Percentiles rank a stretch among this genome's conserved stretches.
Conservation (phyloP, 805 yeast species). For the Starmerella etchellsii region DNA sequence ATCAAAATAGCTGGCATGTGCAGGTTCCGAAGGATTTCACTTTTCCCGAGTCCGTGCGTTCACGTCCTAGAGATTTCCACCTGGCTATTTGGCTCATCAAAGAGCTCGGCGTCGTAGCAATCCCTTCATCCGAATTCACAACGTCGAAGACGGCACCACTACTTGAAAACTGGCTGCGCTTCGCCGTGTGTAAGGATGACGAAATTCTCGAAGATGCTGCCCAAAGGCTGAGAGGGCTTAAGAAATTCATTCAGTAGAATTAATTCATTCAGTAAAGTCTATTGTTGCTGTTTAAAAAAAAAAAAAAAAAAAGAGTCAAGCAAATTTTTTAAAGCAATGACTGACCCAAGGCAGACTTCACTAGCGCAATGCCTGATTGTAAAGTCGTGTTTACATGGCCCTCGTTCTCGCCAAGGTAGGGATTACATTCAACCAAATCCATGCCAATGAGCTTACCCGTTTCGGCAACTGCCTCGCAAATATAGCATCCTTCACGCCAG, state of each 20-base stretch:
- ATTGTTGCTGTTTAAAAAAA: too few relatives aligned
- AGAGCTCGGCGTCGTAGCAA: constrained; percentile 88
- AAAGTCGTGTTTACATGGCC: constrained; percentile 71
- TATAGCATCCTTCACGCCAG: constrained; percentile 81
- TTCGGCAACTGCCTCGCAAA: constrained; percentile 84
- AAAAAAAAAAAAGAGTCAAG: too few relatives aligned
- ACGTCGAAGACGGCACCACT: constrained; percentile 54
- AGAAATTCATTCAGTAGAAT: constrained; percentile 37
- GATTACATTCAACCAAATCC: constrained; percentile 91
- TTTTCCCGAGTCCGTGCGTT: constrained; percentile 56
- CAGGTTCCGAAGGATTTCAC: constrained; percentile 60
- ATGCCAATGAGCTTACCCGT: constrained; percentile 78
- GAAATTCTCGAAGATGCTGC: constrained; percentile 69
- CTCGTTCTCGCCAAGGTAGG: constrained; percentile 68
- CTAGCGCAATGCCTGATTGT: constrained; percentile 78
- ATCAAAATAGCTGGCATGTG: constrained; percentile 68
- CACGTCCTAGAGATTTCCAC: constrained; percentile 72
- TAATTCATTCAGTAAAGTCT: too few relatives aligned
- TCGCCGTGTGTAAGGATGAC: constrained; percentile 94
- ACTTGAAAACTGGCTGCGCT: constrained; percentile 76
- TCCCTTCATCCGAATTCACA: constrained; percentile 95
- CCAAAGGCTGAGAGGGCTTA: constrained; percentile 53
- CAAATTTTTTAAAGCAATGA: constrained; percentile 53
- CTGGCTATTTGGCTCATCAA: constrained; percentile 85
- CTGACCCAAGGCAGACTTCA: constrained; percentile 90